Base-by-base conservation (phyloP, 768 basidiomycete genomes). In the Tremella fuciformis region DNA sequence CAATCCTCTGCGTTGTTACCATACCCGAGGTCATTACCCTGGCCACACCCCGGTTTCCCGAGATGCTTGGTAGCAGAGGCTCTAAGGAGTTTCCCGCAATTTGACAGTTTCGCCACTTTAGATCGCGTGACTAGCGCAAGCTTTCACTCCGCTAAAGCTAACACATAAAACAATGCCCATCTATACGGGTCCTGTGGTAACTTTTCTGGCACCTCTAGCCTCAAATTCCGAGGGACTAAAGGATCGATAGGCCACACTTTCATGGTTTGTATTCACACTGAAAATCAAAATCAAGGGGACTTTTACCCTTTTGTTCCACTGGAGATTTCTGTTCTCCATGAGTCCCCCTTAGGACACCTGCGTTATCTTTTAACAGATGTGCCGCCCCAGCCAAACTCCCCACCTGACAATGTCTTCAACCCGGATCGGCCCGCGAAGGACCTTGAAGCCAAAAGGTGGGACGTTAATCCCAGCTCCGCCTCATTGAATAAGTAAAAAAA, bases 171-270 rank as follows among this genome's bases (percentile, higher is more conserved):
- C n/a, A n/a, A n/a, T n/a, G n/a, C n/a, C n/a, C n/a, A n/a, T n/a
- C n/a, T n/a, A n/a, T n/a, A n/a, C n/a, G n/a, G n/a, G n/a, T n/a
- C n/a, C n/a, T n/a, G n/a, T n/a, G 84, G 84, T 85, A 80, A 84
- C 82, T 84, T 85, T 84, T 85, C 83, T 84, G 84, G 83, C 84
- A 86, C 84, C 84, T 85, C 84, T 85, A 84, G 83, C 83, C 83
- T 84, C 82, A 83, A 84, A 85, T 82, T 84, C 84, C 78, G 82
- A 84, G 83, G 83, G 83, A 84, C 84, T 83, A 84, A 86, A 85
- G 84, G 84, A 85, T 86, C 83, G 83, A 85, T 85, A 85, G 85
- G 84, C 85, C 84, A 84, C 83, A 83, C 85, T 86, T 85, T 86
- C 84, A 84, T 83, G 83, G 84, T 85, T 84, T 84, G 83, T 85